Base-by-base conservation (phyloP, 148 eudicot genomes). In the Persicaria tinctoria region DNA sequence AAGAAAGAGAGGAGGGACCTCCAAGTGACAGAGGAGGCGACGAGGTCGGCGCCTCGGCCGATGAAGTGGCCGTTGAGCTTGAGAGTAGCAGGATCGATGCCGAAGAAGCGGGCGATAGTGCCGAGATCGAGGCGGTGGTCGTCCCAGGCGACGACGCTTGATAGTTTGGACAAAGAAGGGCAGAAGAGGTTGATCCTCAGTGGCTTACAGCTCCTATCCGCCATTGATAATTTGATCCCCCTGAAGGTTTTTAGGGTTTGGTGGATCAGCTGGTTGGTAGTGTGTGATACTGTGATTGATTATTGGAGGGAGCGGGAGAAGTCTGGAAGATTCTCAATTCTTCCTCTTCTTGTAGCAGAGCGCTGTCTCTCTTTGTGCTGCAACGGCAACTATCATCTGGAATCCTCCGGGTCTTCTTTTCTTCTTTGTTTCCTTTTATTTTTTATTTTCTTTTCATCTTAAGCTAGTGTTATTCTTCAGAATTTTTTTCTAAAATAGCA, bases 1-100 rank as follows among this genome's bases (percentile, higher is more conserved):
- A 93, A 93, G 83, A 86, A 93, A 16, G 90, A 85, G 49, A 93
- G 46, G 8, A 93, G 85, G 0, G 95, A 85, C 74, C 77, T 87
- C 98, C 98, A 93, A 11, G 98, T 91, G 10, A 93, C 90, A 11
- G 93, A 91, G 1, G 86, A 85, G 11, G 98, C 97, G 2, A 93
- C 56, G 5, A 86, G 79, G 78, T 93, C 98, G 8, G 84, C 76
- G 5, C 95, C 97, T 83, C 94, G 87, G 69, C 87, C 79, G 0
- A 93, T 81, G 60, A 91, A 91, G 86, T 93, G 86, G 11, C 97
- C 98, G 63, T 93, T 93, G 62, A 93, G 78, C 91, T 83, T 93
- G 73, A 93, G 48, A 0, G 85, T 81, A 0, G 57, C 47, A 12
- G 97, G 91, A 70, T 91, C 89, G 44, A 93, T 69, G 48, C 97